Conservation (phyloP, 768 basidiomycete genomes). For the Favolaschia claudopus region DNA sequence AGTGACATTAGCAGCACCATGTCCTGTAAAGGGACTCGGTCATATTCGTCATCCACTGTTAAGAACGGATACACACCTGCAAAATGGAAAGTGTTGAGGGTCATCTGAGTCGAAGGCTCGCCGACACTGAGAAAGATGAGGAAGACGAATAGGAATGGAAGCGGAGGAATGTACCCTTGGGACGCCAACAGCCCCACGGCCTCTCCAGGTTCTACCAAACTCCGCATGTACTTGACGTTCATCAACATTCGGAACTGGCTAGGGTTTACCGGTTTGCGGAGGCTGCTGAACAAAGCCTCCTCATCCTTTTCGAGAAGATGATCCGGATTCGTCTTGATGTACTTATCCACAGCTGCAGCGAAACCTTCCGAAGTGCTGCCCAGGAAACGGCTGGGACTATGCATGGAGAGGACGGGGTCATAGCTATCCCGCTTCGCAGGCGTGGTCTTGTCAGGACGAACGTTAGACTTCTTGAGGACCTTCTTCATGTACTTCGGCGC, state of each 20-base stretch:
- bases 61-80: constrained; percentile 71
- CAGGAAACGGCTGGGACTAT: constrained; percentile 79
- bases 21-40: constrained; percentile 61
- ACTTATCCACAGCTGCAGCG: constrained; percentile 79
- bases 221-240: constrained; percentile 92
- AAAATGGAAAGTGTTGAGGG: constrained; percentile 99
- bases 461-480: constrained; percentile 75
- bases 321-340: constrained; percentile 78
- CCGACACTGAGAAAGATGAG: constrained; percentile 74
- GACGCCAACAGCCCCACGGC: constrained; percentile 97
- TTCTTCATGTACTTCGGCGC: constrained; percentile 89
- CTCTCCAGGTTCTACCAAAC: constrained; percentile 95
- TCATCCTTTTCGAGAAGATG: constrained; percentile 49
- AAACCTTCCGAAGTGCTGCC: constrained; percentile 95
- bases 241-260: constrained; percentile 82
- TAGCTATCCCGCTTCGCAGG: constrained; percentile 65
- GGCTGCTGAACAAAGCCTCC: constrained; percentile 46
- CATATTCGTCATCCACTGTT: not conserved
- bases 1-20: constrained; percentile 99
- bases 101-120: constrained; percentile 99
- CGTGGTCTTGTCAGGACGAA: constrained; percentile 47
- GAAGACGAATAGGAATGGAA: not conserved
- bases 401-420: constrained; percentile 77
- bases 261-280: constrained; percentile 53
- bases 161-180: constrained; percentile 75